phyloP scores from a whole-genome alignment of 176 grass and related monocot species.

The Avena eriantha region DNA sequence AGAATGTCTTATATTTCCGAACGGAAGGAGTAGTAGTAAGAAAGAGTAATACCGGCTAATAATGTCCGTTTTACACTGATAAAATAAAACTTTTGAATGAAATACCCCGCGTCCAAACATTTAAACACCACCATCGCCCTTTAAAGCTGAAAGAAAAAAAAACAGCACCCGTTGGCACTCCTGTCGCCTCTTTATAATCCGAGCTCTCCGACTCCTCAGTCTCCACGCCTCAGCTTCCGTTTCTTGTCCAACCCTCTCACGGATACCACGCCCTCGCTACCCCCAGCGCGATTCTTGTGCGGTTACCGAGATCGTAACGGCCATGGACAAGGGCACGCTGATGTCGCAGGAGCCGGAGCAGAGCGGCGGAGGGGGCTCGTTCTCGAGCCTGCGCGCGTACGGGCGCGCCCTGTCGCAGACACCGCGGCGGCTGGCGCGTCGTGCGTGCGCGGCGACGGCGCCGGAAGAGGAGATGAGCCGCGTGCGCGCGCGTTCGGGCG shows the following conservation, averaged over 20 bases:
- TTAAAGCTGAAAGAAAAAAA: not conserved
- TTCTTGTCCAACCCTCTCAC: not conserved
- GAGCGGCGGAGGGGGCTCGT: slow-evolving; percentile 31
- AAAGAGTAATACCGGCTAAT: too few relatives aligned
- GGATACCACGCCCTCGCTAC: not conserved
- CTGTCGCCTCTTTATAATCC: slow-evolving; percentile 43
- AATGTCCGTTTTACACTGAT: too few relatives aligned
- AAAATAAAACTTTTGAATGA: too few relatives aligned
- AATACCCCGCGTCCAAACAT: too few relatives aligned
- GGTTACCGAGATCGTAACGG: not conserved
- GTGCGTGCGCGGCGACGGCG: slow-evolving; percentile 56
- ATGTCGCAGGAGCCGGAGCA: not conserved
- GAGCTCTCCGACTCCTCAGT: not conserved
- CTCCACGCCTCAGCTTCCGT: slow-evolving; percentile 12
- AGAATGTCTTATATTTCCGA: too few relatives aligned
- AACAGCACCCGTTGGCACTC: not conserved
- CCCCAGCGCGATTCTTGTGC: not conserved
- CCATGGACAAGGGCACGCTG: slow-evolving; percentile 43
- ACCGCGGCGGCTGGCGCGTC: slow-evolving; percentile 48
- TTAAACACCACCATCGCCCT: not conserved
- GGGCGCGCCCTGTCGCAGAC: slow-evolving; percentile 58
- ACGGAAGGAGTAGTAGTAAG: too few relatives aligned
- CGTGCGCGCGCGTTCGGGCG: slow-evolving; percentile 61
- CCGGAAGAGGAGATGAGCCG: slow-evolving; percentile 75
- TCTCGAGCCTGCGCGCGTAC: slow-evolving; percentile 67